Conservation (phyloP, 768 basidiomycete species). For the Cyathus striatus region DNA sequence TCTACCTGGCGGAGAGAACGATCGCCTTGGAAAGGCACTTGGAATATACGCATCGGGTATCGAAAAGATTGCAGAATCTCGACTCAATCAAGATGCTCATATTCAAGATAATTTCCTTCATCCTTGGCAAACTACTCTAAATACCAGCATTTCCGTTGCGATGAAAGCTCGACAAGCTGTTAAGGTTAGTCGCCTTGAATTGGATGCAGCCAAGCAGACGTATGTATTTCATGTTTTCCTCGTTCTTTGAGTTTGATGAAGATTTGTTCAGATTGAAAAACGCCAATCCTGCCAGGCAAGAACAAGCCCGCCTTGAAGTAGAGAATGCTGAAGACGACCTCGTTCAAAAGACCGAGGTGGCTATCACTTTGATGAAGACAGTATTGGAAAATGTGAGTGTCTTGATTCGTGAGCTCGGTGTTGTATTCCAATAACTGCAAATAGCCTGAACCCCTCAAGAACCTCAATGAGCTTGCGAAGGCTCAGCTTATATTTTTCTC, state of each 20-base stretch:
- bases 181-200: conserved; percentile 71
- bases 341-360: conserved; percentile 96
- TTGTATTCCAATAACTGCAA: not conserved
- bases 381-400: conserved; percentile 89
- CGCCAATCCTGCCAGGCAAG: conserved; percentile 71
- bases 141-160: conserved; percentile 79
- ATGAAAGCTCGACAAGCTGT: conserved; percentile 91
- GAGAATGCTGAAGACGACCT: conserved; percentile 95
- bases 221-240: conserved; percentile 33
- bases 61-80: conserved; percentile 76
- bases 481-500: conserved; percentile 82
- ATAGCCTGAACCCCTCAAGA: conserved; percentile 94
- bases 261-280: conserved; percentile 64
- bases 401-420: not conserved
- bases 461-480: conserved; percentile 87
- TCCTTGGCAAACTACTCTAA: conserved; percentile 87
- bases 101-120: conserved; percentile 65
- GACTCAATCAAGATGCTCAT: conserved; percentile 73
- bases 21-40: conserved; percentile 75
- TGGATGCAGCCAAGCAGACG: conserved; percentile 89
- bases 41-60: conserved; percentile 76
- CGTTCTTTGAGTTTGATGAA: not conserved
- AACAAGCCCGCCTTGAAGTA: conserved; percentile 87
- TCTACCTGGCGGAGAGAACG: conserved; percentile 37
- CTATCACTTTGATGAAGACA: conserved; percentile 96